Conservation (phyloP, 352 stramenopile species). For the Phytophthora syringae region DNA sequence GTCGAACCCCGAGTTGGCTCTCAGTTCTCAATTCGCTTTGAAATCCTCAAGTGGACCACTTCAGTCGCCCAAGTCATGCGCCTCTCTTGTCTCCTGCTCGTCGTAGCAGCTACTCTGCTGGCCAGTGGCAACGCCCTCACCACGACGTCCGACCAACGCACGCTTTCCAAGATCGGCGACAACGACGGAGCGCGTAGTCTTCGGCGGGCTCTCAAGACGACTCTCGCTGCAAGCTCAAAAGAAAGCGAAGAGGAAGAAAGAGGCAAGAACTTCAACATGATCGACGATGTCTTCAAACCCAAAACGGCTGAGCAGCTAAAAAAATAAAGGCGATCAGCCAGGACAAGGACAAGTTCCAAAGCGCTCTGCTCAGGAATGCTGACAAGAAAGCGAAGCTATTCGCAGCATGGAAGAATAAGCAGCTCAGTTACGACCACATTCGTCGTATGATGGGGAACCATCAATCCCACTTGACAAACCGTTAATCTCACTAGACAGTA, state of each 20-base stretch:
- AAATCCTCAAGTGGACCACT: not conserved
- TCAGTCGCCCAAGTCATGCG: not conserved
- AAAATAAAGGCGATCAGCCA: not conserved
- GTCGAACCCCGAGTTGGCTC: no score
- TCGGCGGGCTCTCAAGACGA: not conserved
- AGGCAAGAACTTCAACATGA: not conserved
- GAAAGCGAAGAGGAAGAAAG: not conserved
- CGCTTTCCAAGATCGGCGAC: not conserved
- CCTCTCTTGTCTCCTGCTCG: not conserved
- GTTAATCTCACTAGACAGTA: no score
- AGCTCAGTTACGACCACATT: not conserved
- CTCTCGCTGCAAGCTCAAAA: not conserved
- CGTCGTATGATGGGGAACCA: not conserved
- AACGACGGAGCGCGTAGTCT: not conserved
- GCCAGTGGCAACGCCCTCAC: not conserved
- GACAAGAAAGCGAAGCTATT: not conserved
- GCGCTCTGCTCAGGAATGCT: not conserved
- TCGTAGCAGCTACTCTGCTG: not conserved
- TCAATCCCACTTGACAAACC: no score
- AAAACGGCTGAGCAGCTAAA: not conserved
- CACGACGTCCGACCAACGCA: not conserved
- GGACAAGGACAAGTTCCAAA: not conserved
- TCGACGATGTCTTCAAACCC: slow-evolving; percentile 1
- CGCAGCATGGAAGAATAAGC: not conserved
- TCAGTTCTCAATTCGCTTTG: not conserved